These are phyloP conservation scores for Leccinum boreale DNA, from an alignment of 768 basidiomycete species.

Conservation along the genomic window DNA sequence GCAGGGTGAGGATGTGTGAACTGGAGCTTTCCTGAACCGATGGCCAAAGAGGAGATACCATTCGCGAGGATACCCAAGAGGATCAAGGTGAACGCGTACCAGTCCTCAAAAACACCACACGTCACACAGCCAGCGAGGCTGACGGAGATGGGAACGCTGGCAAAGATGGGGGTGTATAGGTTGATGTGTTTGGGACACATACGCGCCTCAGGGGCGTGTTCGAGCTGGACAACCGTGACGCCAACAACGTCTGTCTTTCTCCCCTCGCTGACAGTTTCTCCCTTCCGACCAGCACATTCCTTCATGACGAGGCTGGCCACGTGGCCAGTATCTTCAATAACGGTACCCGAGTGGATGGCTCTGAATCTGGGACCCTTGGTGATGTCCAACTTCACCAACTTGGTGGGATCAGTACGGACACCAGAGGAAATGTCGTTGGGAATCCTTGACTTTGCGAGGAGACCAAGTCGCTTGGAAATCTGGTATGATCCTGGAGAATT, in stretches of 20 bases:
- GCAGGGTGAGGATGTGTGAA: constrained; percentile 16
- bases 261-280: background rate
- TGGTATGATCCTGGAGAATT: constrained; percentile 32
- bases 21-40: constrained; percentile 18
- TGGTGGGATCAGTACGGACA: constrained; percentile 10
- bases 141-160: constrained; percentile 13
- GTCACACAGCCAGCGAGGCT: no score
- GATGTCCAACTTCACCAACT: background rate
- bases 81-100: constrained; percentile 26
- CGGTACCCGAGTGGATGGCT: background rate
- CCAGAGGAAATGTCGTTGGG: no score
- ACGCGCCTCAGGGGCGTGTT: background rate
- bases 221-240: background rate
- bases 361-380: constrained; percentile 3
- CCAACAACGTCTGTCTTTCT: background rate
- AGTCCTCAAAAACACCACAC: no score
- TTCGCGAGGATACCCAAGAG: constrained; percentile 26
- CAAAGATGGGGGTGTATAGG: background rate
- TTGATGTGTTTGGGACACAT: background rate
- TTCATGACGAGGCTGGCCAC: constrained; percentile 5
- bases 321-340: constrained; percentile 4
- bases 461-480: constrained; percentile 23
- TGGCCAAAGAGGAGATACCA: constrained; percentile 17
- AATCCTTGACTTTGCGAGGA: constrained; percentile 16
- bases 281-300: background rate